These are phyloP conservation scores for Delitschia confertaspora DNA, from an alignment of 495 filamentous ascomycete genomes.

Conservation along the genomic window DNA sequence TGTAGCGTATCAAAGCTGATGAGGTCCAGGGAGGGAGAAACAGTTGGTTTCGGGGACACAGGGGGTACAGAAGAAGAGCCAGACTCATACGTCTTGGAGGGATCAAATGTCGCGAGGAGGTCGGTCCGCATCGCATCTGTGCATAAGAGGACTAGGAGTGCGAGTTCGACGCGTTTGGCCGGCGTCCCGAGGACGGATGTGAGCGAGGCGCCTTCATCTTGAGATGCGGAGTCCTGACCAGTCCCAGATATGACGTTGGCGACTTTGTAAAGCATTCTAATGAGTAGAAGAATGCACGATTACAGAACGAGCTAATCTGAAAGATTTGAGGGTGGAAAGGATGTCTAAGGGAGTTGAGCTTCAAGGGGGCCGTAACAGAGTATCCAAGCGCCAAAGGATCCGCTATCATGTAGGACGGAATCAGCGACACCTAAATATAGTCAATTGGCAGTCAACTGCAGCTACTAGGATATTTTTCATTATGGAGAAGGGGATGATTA, in stretches of 20 bases:
- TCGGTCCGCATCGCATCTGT: constrained; percentile 35
- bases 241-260: constrained; percentile 19
- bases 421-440: too few species aligned
- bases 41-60: constrained; percentile 11
- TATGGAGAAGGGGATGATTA: too few species aligned
- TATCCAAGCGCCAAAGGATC: too few species aligned
- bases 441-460: too few species aligned
- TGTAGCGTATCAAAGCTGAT: constrained; percentile 26
- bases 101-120: constrained; percentile 34
- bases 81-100: constrained; percentile 29
- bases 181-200: constrained; percentile 33
- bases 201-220: constrained; percentile 29
- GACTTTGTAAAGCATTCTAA: constrained; percentile 22
- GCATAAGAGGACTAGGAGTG: constrained; percentile 34
- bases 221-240: constrained; percentile 7
- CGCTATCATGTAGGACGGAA: too few species aligned
- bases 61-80: constrained; percentile 13
- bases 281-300: too few species aligned
- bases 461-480: too few species aligned
- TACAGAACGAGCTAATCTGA: too few species aligned
- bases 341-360: too few species aligned
- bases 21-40: constrained; percentile 10
- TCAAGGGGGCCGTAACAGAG: too few species aligned
- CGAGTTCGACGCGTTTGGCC: constrained; percentile 33
- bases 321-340: too few species aligned